Evolutionary conservation across 1,139 yeast species (phyloP).

Genomic region (Yamadazyma kanchanaburiensis): DNA sequence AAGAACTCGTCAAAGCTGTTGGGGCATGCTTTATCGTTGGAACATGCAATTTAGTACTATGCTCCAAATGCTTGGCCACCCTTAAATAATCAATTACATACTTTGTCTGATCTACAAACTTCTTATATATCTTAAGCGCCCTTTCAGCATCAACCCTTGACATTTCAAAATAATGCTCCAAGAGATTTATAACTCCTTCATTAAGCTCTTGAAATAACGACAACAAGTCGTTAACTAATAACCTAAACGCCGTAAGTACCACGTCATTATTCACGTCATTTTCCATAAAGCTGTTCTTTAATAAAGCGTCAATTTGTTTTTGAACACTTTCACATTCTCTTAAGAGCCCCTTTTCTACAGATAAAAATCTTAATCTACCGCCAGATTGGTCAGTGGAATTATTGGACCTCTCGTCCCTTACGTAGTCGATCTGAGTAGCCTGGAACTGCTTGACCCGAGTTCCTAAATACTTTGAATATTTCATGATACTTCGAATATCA

Average conservation of each 20-base stretch:
- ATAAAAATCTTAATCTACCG: conserved; percentile 60
- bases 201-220: conserved; percentile 84
- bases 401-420: conserved; percentile 62
- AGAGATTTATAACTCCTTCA: conserved; percentile 89
- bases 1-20: conserved; percentile 80
- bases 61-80: conserved; percentile 84
- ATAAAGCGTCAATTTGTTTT: conserved; percentile 69
- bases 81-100: conserved; percentile 85
- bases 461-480: conserved; percentile 70
- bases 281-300: conserved; percentile 71
- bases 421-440: conserved; percentile 68
- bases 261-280: conserved; percentile 81
- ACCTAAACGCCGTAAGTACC: conserved; percentile 75
- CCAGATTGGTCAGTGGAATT: conserved; percentile 45
- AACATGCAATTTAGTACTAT: conserved; percentile 83
- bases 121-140: conserved; percentile 78
- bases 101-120: conserved; percentile 81
- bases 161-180: conserved; percentile 95
- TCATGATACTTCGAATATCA: conserved; percentile 62
- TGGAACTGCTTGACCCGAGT: conserved; percentile 69
- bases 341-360: conserved; percentile 78
- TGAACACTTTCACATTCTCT: conserved; percentile 86
- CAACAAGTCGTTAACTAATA: conserved; percentile 82
- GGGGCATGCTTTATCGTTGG: conserved; percentile 98
- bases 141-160: conserved; percentile 81